Evolutionary conservation across 805 yeast genomes (phyloP), one percentile per base, ranked within the genome.

Genomic region (Maudiozyma pseudohumilis): DNA sequence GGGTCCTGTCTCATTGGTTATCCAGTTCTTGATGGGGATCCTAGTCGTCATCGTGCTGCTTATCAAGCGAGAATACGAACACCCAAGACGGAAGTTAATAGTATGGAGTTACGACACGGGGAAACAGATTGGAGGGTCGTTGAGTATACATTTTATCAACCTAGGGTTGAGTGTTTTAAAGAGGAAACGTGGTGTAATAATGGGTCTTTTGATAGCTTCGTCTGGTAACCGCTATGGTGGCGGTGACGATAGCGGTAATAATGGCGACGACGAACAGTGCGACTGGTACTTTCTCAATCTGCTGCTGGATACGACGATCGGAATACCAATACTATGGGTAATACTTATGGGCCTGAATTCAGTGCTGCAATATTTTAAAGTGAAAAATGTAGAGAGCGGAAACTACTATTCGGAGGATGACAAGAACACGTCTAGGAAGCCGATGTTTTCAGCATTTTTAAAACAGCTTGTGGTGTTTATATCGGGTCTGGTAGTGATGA

Each of bases 281-380:
- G 89, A 85, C 48, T 92, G 96, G 92, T 89, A 92, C 63, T 89
- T 89, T 53, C 65, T 92, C 38, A 89, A 84, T 51, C 72, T 89
- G 27, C 68, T 89, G 21, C 73, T 89, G 54, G 98, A 89, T 58
- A 88, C 97, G 29, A 89, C 98, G 0, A 70, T 88, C 6, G 98
- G 98, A 0, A 89, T 89, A 2, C 94, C 94, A 6, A 72, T 89
- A 2, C 62, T 82, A 19, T 82, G 84, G 75, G 58, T 59, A 6
- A 59, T 65, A 18, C 66, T 88, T 21, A 70, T 70, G 41, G 43
- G 66, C 2, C 64, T 77, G 1, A 80, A 78, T 53, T 60, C 57
- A 12, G 38, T 66, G 2, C 72, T 59, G 23, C 45, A 41, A 15
- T 36, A 35, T 27, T 49, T 55, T 9, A 41, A 52, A 3, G 44